Evolutionary conservation across 2,329 filamentous ascomycete genomes (phyloP), one percentile per base, ranked within the genome.

Genomic region (Clarireedia hainanense): DNA sequence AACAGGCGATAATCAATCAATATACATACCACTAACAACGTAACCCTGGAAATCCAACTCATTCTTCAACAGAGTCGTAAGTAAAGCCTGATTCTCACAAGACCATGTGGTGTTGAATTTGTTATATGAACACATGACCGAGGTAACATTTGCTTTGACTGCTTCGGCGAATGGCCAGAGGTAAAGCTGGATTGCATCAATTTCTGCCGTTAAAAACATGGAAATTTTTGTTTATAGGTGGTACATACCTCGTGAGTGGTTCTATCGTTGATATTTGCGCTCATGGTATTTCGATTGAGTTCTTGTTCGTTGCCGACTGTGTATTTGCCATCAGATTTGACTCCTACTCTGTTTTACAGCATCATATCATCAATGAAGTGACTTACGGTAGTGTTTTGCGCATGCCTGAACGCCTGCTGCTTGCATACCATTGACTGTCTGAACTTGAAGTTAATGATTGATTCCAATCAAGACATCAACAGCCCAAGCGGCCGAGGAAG

Each of bases 1-100:
- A 20, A 20, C 20, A 20, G 20, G 20, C 20, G 20, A 20, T 20
- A 20, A 20, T 20, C 20, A 20, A 20, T 20, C 20, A 20, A 20
- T 20, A 20, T 26, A 62, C 62, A 39, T 60, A 67, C 64, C 65
- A 49, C 77, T 80, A 73, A 83, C 78, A 58, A 86, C 75, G 61
- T 83, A 85, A 4, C 88, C 76, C 64, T 85, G 84, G 76, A 91
- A 92, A n/a, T 86, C 88, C 12, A 94, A 76, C 68, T 90, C 84
- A 14, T 76, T 71, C 71, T 89, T 89, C 15, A 89, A 72, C 3
- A 89, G 67, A 49, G 77, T 76, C 65, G 85, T 85, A 53, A 87
- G 66, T 3, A 75, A 70, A 49, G 79, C 73, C 57, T 79, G 77
- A 69, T 85, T 88, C 65, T 85, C 79, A 68, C 86, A 89, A 5